Base-by-base conservation (phyloP, 345 rosid genomes). In the Raphanus raphanistrum region DNA sequence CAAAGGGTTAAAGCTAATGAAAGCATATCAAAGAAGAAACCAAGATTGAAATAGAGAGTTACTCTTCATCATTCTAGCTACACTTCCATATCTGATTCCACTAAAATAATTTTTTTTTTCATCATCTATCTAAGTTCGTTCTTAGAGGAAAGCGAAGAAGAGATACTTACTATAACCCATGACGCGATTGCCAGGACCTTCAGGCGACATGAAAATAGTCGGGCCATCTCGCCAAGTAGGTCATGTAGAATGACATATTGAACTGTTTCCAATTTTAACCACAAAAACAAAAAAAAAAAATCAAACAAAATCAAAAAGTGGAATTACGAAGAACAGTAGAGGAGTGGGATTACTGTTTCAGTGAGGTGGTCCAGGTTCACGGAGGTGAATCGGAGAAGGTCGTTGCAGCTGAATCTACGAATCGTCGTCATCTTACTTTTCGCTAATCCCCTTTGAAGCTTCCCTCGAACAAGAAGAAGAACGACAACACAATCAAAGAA, bases 211-310 rank as follows among this genome's bases (percentile, higher is more conserved):
- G 97, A 64, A 93, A 96, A 83, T 90, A 93, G 76, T 96, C 98
- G 1, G 96, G 99, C 96, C 96, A 93, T 70, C 96, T 86, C 70
- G 98, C 97, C 84, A 95, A 80, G 83, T 93, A 96, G 68, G 94
- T 93, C 99, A 93, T 91, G 82, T 96, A 96, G 74, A 91, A 93
- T 3, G 97, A 90, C 99, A 96, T 93, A 67, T 93, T 93, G 81
- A 95, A 95, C 98, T 95, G 86, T 72, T 35, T 11, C 73, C 52
- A 72, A 48, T 4, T 26, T 60, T 32, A 9, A 25, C 27, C 50
- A 38, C 6, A 64, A 45, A 48, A 63, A n/a, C n/a, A n/a, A 41
- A 50, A 43, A 5, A 4, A 13, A n/a, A 13, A 13, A 48, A 21
- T 21, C 21, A 21, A 21, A 1, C 6, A 48, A 13, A 48, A 48